A percentile compares a stretch with the other conserved stretches of the same genome.
phyloP scores from a whole-genome alignment of 2,329 filamentous ascomycete genomes.

The Aureobasidium sp. region DNA sequence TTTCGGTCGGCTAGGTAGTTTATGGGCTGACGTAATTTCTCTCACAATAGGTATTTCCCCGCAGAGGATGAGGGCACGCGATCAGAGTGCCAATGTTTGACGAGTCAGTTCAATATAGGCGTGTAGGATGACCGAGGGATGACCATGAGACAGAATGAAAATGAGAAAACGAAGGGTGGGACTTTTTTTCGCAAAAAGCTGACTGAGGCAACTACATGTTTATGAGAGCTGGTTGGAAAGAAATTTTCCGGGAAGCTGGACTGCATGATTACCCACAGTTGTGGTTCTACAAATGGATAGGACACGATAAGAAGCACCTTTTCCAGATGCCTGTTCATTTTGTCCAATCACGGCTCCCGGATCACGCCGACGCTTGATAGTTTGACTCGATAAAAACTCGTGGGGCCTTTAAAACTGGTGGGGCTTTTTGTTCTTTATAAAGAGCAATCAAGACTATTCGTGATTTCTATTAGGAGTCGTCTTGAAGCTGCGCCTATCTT shows the following conservation, averaged over 20 bases:
- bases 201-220: constrained; percentile 7
- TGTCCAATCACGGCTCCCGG: not conserved
- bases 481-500: not conserved
- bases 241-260: not conserved
- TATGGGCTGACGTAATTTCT: constrained; percentile 8
- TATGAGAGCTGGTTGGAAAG: not conserved
- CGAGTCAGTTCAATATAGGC: not conserved
- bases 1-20: not conserved
- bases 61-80: constrained; percentile 7
- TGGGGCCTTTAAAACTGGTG: not conserved
- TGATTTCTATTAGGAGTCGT: constrained; percentile 2
- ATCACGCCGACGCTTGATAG: not conserved
- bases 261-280: not conserved
- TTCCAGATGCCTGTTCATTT: not conserved
- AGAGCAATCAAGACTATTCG: not conserved
- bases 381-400: constrained; percentile 7
- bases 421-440: not conserved
- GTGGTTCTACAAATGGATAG: constrained; percentile 6
- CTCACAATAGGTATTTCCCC: not conserved
- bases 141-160: not conserved
- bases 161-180: no score
- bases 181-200: not conserved
- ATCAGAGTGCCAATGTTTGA: not conserved
- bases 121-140: not conserved
- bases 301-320: not conserved